Percentiles rank a stretch among this genome's conserved stretches.
These are phyloP conservation scores for Hypomontagnella monticulosa DNA, from an alignment of 495 filamentous ascomycete species.

Conservation along the genomic window DNA sequence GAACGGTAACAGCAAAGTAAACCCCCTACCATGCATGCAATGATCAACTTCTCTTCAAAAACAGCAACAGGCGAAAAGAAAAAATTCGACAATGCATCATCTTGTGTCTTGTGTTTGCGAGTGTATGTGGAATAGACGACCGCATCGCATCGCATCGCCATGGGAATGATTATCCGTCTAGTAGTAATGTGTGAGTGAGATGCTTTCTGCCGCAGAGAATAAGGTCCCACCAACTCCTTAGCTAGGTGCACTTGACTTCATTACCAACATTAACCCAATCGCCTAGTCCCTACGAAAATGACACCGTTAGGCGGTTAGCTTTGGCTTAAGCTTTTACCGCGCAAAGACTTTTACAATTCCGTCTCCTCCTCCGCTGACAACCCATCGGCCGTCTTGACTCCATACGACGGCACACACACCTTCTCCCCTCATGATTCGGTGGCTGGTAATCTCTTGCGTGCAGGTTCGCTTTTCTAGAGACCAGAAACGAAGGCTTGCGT, in stretches of 20 bases:
- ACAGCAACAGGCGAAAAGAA: background rate
- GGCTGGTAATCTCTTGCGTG: slow-evolving; percentile 91
- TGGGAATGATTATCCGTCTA: slow-evolving; percentile 12
- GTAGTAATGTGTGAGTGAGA: slow-evolving; percentile 7
- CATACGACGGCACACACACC: slow-evolving; percentile 93
- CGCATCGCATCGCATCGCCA: slow-evolving; percentile 18
- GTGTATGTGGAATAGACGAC: too few relatives aligned
- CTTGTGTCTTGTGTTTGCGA: too few relatives aligned
- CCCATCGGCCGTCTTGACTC: slow-evolving; percentile 93
- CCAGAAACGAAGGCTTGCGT: slow-evolving; percentile 96
- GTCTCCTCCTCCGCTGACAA: slow-evolving; percentile 95
- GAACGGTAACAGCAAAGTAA: slow-evolving; percentile 18
- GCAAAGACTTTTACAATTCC: slow-evolving; percentile 97
- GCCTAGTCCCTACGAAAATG: background rate
- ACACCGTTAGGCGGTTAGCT: background rate
- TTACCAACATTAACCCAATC: slow-evolving; percentile 14
- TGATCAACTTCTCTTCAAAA: background rate
- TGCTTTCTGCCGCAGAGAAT: slow-evolving; percentile 28
- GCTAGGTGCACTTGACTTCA: slow-evolving; percentile 6
- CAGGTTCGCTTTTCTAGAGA: slow-evolving; percentile 93
- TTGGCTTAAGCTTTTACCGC: slow-evolving; percentile 44
- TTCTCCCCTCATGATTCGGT: slow-evolving; percentile 91
- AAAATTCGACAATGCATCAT: too few relatives aligned
- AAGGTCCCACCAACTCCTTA: slow-evolving; percentile 30
- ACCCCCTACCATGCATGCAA: slow-evolving; percentile 21